A percentile compares a stretch with the other conserved stretches of the same genome.
These are phyloP conservation scores for Kazachstania viticola DNA, from an alignment of 805 yeast species.

Conservation along the genomic window DNA sequence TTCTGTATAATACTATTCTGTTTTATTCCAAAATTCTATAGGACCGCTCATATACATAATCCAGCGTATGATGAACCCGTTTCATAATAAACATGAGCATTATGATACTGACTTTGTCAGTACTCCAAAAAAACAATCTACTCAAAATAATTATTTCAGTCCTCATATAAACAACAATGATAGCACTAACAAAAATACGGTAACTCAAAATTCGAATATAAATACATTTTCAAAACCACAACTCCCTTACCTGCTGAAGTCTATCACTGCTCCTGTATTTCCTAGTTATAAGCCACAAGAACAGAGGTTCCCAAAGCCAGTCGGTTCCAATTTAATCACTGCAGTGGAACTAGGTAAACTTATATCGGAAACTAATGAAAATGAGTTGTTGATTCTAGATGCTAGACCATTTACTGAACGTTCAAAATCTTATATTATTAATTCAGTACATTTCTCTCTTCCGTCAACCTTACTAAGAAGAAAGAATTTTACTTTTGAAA, in stretches of 20 bases:
- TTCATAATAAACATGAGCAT: too few relatives aligned
- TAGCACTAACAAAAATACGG: neutral
- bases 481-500: slow-evolving; percentile 51
- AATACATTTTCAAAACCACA: neutral
- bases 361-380: neutral
- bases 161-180: neutral
- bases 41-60: too few relatives aligned
- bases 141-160: too few relatives aligned
- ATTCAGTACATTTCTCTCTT: slow-evolving; percentile 66
- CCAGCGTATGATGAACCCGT: too few relatives aligned
- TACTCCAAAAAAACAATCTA: too few relatives aligned
- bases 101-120: too few relatives aligned
- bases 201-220: neutral
- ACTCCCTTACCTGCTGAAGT: slow-evolving; percentile 1
- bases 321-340: slow-evolving; percentile 10
- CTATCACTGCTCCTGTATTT: slow-evolving; percentile 3
- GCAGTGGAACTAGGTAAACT: slow-evolving; percentile 14
- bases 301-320: slow-evolving; percentile 15
- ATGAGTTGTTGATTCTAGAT: slow-evolving; percentile 32
- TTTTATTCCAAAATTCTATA: too few relatives aligned
- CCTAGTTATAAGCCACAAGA: slow-evolving; percentile 16
- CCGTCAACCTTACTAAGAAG: slow-evolving; percentile 85
- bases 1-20: too few relatives aligned
- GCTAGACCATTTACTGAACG: slow-evolving; percentile 73
- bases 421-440: slow-evolving; percentile 42